Conservation (phyloP, 805 yeast genomes). For the Danielia reshetovae region DNA sequence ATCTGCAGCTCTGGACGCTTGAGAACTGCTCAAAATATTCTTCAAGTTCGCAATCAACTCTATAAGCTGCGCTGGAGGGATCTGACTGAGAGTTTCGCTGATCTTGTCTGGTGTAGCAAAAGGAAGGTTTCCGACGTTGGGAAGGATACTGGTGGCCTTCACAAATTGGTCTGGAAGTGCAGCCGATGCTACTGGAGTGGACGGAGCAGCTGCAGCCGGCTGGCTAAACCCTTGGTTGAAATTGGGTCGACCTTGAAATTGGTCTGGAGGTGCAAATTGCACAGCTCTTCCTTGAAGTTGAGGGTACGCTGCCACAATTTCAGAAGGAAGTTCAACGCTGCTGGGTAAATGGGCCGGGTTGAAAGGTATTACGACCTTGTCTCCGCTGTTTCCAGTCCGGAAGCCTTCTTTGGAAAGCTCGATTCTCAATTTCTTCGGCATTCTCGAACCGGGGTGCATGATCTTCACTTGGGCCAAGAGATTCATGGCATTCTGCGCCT, state of each 20-base stretch:
- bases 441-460: slow-evolving; percentile 16
- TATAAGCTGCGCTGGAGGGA: slow-evolving; percentile 68
- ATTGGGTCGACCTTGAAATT: neutral
- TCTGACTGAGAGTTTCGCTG: slow-evolving; percentile 55
- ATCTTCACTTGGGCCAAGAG: slow-evolving; percentile 43
- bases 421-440: slow-evolving; percentile 45
- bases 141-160: slow-evolving; percentile 54
- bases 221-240: too few species aligned
- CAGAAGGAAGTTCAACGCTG: slow-evolving; percentile 55
- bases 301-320: slow-evolving; percentile 24
- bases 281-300: neutral
- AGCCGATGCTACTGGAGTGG: slow-evolving; percentile 1
- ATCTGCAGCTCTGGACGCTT: slow-evolving; percentile 48
- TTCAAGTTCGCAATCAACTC: slow-evolving; percentile 67
- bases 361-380: slow-evolving; percentile 42
- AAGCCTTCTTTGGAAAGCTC: slow-evolving; percentile 61
- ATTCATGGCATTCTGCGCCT: slow-evolving; percentile 48
- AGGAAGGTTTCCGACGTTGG: slow-evolving; percentile 42
- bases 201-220: neutral
- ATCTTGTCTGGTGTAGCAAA: slow-evolving; percentile 54
- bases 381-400: slow-evolving; percentile 26
- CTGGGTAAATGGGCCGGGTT: slow-evolving; percentile 48
- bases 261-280: neutral
- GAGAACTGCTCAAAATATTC: slow-evolving; percentile 48
- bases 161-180: slow-evolving; percentile 24